Percentiles rank a stretch among this genome's conserved stretches.
Evolutionary conservation across 805 yeast genomes (phyloP).

Genomic region (Metschnikowia corniflorae): DNA sequence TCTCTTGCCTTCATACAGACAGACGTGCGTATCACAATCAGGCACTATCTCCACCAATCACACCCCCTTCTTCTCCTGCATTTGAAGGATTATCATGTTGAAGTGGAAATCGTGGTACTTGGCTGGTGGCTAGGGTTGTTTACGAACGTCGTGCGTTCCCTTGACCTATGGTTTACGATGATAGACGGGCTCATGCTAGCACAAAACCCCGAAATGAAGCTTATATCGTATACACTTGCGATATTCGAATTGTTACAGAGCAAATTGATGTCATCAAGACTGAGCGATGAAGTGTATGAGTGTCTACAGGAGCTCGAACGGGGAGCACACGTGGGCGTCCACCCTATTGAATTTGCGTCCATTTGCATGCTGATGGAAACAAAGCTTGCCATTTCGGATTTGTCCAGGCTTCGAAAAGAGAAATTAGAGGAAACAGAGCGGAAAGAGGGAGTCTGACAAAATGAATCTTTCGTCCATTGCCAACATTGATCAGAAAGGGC

Average conservation of each 20-base stretch:
- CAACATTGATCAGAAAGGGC: no score
- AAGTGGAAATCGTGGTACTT: slow-evolving; percentile 47
- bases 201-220: slow-evolving; percentile 32
- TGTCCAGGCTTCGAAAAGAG: no score
- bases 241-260: slow-evolving; percentile 36
- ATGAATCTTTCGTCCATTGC: no score
- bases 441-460: no score
- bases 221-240: slow-evolving; percentile 33
- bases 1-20: slow-evolving; percentile 29
- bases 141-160: slow-evolving; percentile 45
- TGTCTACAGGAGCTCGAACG: slow-evolving; percentile 16
- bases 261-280: slow-evolving; percentile 21
- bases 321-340: slow-evolving; percentile 18
- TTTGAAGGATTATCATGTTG: slow-evolving; percentile 32
- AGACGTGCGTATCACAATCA: slow-evolving; percentile 38
- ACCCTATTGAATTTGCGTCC: slow-evolving; percentile 21
- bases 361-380: slow-evolving; percentile 15
- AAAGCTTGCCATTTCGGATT: neutral
- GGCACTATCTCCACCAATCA: slow-evolving; percentile 27
- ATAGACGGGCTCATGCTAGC: slow-evolving; percentile 45
- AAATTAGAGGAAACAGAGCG: no score
- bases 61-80: slow-evolving; percentile 42
- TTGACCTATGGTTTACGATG: slow-evolving; percentile 48
- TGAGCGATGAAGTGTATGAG: slow-evolving; percentile 31
- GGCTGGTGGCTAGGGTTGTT: slow-evolving; percentile 58